Evolutionary conservation across 2,329 filamentous ascomycete genomes (phyloP).

Genomic region (Hypocreales sp.): DNA sequence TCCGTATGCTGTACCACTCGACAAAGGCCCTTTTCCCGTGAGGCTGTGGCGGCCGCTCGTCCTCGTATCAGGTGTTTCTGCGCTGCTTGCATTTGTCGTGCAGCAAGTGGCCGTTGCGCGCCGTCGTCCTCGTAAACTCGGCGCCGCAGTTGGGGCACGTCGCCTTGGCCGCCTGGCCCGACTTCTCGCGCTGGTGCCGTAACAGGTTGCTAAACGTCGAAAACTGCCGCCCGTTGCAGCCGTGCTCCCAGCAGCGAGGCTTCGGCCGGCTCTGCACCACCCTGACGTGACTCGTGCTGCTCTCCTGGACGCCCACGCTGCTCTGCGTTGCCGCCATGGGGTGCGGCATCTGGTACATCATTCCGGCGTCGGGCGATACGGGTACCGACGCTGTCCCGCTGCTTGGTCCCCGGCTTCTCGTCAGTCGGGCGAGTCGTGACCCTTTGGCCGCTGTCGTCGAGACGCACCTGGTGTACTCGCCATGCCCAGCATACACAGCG

Average conservation of each 20-base stretch:
- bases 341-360: slow-evolving; percentile 31
- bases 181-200: slow-evolving; percentile 87
- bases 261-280: slow-evolving; percentile 71
- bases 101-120: slow-evolving; percentile 68
- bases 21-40: too few species aligned
- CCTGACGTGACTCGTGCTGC: slow-evolving; percentile 34
- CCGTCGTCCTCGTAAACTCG: slow-evolving; percentile 80
- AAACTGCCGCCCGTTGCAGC: slow-evolving; percentile 89
- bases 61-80: slow-evolving; percentile 12
- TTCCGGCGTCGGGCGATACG: slow-evolving; percentile 18
- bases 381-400: too few species aligned
- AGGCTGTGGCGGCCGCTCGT: too few species aligned
- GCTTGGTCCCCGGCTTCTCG: too few species aligned
- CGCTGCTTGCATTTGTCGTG: slow-evolving; percentile 85
- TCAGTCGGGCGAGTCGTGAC: neutral
- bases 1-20: too few species aligned
- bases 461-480: slow-evolving; percentile 25
- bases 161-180: slow-evolving; percentile 76
- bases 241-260: slow-evolving; percentile 93
- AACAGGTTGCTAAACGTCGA: slow-evolving; percentile 93
- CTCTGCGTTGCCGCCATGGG: too few species aligned
- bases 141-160: slow-evolving; percentile 83
- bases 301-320: slow-evolving; percentile 18
- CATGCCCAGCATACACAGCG: slow-evolving; percentile 15
- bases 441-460: neutral